A percentile compares a stretch with the other conserved stretches of the same genome.
Conservation (phyloP, 305 asterid species). For the Withania somnifera region DNA sequence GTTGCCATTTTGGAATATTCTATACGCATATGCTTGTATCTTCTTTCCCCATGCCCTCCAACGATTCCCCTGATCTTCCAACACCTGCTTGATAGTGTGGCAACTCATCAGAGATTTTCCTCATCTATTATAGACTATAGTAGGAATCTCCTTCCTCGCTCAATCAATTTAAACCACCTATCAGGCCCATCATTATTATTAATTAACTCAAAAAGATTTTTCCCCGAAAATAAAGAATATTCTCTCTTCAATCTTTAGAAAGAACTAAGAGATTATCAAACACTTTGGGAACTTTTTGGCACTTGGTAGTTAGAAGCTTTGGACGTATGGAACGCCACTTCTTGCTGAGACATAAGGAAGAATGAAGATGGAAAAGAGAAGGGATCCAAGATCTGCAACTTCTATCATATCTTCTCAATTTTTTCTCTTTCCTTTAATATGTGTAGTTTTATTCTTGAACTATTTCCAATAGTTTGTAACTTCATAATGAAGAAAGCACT, state of each 20-base stretch:
- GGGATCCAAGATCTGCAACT: not conserved
- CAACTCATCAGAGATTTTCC: not conserved
- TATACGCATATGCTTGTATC: not conserved
- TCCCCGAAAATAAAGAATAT: too few relatives aligned
- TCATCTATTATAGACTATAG: not conserved
- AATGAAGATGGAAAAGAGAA: not conserved
- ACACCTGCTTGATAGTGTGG: not conserved
- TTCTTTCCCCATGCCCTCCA: not conserved
- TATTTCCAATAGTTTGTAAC: not conserved
- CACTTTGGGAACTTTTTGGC: not conserved
- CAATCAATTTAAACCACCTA: not conserved
- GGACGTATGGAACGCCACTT: not conserved
- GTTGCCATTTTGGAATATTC: not conserved
- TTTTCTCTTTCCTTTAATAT: not conserved
- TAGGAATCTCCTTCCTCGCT: not conserved
- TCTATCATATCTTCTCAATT: not conserved
- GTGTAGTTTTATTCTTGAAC: not conserved
- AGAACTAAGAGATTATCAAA: too few relatives aligned
- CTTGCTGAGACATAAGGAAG: not conserved
- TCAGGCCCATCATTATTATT: not conserved
- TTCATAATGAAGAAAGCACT: not conserved
- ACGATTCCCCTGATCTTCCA: not conserved
- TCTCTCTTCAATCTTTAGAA: not conserved
- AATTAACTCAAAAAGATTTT: not conserved
- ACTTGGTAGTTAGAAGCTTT: not conserved